Percentiles rank a stretch among this genome's conserved stretches.
phyloP scores from a whole-genome alignment of 208 protist genomes.

The Trypanosoma mega region DNA sequence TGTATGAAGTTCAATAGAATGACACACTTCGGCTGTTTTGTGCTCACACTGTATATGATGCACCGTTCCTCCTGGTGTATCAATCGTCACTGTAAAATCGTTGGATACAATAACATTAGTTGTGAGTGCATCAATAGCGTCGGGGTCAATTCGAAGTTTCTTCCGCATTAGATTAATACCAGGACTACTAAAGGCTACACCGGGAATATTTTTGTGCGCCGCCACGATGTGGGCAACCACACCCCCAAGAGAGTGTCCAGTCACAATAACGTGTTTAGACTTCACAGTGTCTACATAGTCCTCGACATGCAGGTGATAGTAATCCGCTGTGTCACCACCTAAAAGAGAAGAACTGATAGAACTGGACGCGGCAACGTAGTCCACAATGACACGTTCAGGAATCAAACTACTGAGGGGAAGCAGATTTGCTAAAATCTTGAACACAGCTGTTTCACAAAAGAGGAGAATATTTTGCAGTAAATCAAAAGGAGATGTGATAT shows the following conservation, averaged over 20 bases:
- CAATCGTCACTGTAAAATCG: slow-evolving; percentile 23
- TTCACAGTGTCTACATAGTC: slow-evolving; percentile 14
- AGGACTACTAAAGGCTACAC: slow-evolving; percentile 27
- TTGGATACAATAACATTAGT: slow-evolving; percentile 31
- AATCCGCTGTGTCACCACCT: slow-evolving; percentile 1
- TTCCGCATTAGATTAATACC: slow-evolving; percentile 27
- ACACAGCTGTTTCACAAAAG: slow-evolving; percentile 26
- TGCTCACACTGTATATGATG: slow-evolving; percentile 30
- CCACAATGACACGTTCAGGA: slow-evolving; percentile 22
- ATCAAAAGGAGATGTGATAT: slow-evolving; percentile 27
- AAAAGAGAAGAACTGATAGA: slow-evolving; percentile 8
- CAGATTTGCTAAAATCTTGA: slow-evolving; percentile 25
- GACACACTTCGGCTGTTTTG: slow-evolving; percentile 24
- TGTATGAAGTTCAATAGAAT: slow-evolving; percentile 29
- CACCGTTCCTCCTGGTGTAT: slow-evolving; percentile 24
- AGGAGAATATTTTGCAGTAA: slow-evolving; percentile 31
- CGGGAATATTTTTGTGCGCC: slow-evolving; percentile 16
- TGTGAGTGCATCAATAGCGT: slow-evolving; percentile 23
- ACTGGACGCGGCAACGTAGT: slow-evolving; percentile 26
- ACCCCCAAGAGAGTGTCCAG: slow-evolving; percentile 30
- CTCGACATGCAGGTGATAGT: slow-evolving; percentile 31
- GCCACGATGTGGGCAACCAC: slow-evolving; percentile 31
- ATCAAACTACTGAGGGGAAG: slow-evolving; percentile 23
- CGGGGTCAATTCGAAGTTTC: slow-evolving; percentile 23
- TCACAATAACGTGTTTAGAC: slow-evolving; percentile 25